A percentile compares a stretch with the other conserved stretches of the same genome.
phyloP scores from a whole-genome alignment of 768 basidiomycete genomes.

The Kwoniella newhampshirensis region DNA sequence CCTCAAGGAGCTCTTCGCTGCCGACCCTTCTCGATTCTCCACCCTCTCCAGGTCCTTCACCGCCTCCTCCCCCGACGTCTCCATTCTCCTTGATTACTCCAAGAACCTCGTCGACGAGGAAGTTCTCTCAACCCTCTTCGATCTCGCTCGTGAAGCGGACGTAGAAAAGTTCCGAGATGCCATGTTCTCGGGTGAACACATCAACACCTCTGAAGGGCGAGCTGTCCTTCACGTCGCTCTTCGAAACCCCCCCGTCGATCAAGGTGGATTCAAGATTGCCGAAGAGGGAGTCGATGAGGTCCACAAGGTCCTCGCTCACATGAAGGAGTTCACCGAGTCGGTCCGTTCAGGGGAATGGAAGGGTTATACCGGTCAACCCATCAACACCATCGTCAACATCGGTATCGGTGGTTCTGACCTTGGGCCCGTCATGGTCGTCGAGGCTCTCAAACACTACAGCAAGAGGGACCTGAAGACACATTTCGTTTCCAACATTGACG shows the following conservation, averaged over 20 bases:
- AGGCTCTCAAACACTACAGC: constrained; percentile 89
- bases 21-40: constrained; percentile 80
- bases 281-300: constrained; percentile 80
- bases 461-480: constrained; percentile 81
- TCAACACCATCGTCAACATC: constrained; percentile 94
- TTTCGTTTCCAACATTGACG: constrained; percentile 98
- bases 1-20: constrained; percentile 87
- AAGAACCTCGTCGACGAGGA: constrained; percentile 91
- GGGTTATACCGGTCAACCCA: constrained; percentile 94
- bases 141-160: constrained; percentile 78
- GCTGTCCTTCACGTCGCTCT: constrained; percentile 94
- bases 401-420: constrained; percentile 98
- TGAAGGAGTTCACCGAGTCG: constrained; percentile 80
- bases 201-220: constrained; percentile 97
- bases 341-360: constrained; percentile 88
- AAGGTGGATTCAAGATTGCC: constrained; percentile 70
- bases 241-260: constrained; percentile 61
- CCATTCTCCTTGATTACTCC: constrained; percentile 91
- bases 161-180: constrained; percentile 81
- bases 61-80: constrained; percentile 69
- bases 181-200: constrained; percentile 95
- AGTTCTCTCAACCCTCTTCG: constrained; percentile 72
- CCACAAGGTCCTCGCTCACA: constrained; percentile 77
- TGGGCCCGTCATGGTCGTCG: constrained; percentile 98
- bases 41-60: constrained; percentile 64